Evolutionary conservation across 1,284 basidiomycete genomes (phyloP), one percentile per base, ranked within the genome.

Genomic region (Cryptococcus maquisensis): DNA sequence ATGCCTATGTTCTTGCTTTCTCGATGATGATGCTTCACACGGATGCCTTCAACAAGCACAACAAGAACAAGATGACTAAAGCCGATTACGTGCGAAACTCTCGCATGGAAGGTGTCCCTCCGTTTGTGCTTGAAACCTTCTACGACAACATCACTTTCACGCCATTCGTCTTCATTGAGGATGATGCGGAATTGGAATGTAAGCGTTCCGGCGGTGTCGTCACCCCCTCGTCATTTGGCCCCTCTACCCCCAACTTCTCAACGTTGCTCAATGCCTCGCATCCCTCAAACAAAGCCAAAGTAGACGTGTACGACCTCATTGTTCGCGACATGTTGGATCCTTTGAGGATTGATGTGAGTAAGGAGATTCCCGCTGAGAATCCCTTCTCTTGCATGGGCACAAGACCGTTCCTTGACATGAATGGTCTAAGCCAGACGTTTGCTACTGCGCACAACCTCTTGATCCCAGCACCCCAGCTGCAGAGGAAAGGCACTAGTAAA

Each of bases 11-110:
- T 45, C 80, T 99, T 41, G 90, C 95, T 13, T 99, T 98, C 77
- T 97, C 95, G 64, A 80, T 98, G 67, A 96, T 99, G 72, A 98
- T 99, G 93, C 81, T 99, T 44, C 94, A 98, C 71, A 98, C 96
- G 12, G 95, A 98, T 71, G 88, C 88, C 1, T 98, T 98, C 81
- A 98, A 98, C 78, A 90, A 87, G 76, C 92, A 90, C 62, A 98
- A 97, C 77, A 97, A 91, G 77, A 86, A 86, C 60, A 98, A 98
- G 79, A 98, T 99, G 96, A 86, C 87, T 35, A 96, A 94, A 72
- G 80, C 84, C 2, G 93, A 95, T 67, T 97, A 97, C 69, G 81
- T 96, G 60, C 88, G 85, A 77, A 97, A 97, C 67, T 94, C 93
- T 0, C 81, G 83, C 49, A 81, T 95, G 58, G 88, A 91, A n/a